Evolutionary conservation across 2,329 filamentous ascomycete genomes (phyloP).

Genomic region (Hypoxylon sp.): DNA sequence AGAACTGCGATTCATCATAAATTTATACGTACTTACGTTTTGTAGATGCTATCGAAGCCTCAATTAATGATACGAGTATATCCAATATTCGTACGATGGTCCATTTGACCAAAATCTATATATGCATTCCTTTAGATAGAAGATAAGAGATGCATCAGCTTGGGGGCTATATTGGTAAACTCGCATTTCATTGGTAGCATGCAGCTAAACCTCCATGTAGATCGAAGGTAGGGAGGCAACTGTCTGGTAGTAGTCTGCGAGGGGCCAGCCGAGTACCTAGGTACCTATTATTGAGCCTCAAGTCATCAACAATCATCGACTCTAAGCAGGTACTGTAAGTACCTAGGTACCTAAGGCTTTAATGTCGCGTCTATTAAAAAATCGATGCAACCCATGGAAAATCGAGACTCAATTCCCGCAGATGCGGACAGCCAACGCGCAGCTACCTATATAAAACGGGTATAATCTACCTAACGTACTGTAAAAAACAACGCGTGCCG

Average conservation of each 20-base stretch:
- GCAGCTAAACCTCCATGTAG: slow-evolving; percentile 1
- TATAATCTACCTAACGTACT: slow-evolving; percentile 34
- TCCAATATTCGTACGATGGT: neutral
- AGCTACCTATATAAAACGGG: slow-evolving; percentile 35
- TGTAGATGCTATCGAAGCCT: neutral
- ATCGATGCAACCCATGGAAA: neutral
- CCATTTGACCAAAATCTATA: neutral
- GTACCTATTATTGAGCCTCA: slow-evolving; percentile 25
- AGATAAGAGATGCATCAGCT: neutral
- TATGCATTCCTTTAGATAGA: neutral
- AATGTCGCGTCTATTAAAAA: neutral
- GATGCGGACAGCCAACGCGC: slow-evolving; percentile 16
- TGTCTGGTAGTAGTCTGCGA: slow-evolving; percentile 16
- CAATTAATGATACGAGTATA: neutral
- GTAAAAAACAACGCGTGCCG: slow-evolving; percentile 24
- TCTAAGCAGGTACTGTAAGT: too few species aligned
- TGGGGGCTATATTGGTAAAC: slow-evolving; percentile 1
- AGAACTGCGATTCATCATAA: too few species aligned
- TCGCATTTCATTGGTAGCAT: neutral
- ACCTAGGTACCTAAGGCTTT: neutral
- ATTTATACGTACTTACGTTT: too few species aligned
- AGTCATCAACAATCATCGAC: neutral
- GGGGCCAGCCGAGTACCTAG: neutral
- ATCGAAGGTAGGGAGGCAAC: slow-evolving; percentile 6
- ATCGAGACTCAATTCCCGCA: slow-evolving; percentile 19